Percentiles rank a stretch among this genome's conserved stretches.
These are phyloP conservation scores for Leccinum incarnatum DNA, from an alignment of 768 basidiomycete species.

Conservation along the genomic window DNA sequence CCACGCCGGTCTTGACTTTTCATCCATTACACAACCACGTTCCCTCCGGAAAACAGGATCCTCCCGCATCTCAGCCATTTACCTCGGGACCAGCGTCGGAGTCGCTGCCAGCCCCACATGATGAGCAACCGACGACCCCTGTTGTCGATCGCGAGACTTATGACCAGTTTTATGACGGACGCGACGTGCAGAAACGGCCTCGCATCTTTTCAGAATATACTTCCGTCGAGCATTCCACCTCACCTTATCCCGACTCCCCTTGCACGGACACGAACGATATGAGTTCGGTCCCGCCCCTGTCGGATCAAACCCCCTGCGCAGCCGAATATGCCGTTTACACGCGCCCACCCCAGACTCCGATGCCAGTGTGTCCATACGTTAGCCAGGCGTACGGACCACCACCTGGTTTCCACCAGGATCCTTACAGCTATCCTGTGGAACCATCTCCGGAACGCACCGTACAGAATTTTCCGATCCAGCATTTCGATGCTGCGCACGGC, in stretches of 20 bases:
- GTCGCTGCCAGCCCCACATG: slow-evolving; percentile 8
- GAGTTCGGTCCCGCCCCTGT: slow-evolving; percentile 8
- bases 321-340: slow-evolving; percentile 10
- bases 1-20: slow-evolving; percentile 20
- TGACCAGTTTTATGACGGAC: slow-evolving; percentile 6
- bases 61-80: slow-evolving; percentile 3
- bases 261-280: slow-evolving; percentile 15
- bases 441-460: slow-evolving; percentile 11
- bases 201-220: slow-evolving; percentile 12
- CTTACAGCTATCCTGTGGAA: slow-evolving; percentile 13
- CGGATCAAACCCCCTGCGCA: slow-evolving; percentile 24
- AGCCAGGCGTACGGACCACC: slow-evolving; percentile 6
- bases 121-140: slow-evolving; percentile 10
- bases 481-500: slow-evolving; percentile 6
- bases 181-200: slow-evolving; percentile 17
- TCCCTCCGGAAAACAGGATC: slow-evolving; percentile 26
- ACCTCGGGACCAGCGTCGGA: slow-evolving; percentile 9
- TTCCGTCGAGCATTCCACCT: slow-evolving; percentile 3
- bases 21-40: slow-evolving; percentile 17
- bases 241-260: slow-evolving; percentile 12
- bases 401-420: slow-evolving; percentile 8
- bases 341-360: neutral
- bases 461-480: slow-evolving; percentile 11
- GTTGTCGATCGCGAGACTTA: slow-evolving; percentile 8
- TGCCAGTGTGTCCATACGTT: slow-evolving; percentile 2